Evolutionary conservation across 768 basidiomycete species (phyloP).

Genomic region (Royoungia palumana): DNA sequence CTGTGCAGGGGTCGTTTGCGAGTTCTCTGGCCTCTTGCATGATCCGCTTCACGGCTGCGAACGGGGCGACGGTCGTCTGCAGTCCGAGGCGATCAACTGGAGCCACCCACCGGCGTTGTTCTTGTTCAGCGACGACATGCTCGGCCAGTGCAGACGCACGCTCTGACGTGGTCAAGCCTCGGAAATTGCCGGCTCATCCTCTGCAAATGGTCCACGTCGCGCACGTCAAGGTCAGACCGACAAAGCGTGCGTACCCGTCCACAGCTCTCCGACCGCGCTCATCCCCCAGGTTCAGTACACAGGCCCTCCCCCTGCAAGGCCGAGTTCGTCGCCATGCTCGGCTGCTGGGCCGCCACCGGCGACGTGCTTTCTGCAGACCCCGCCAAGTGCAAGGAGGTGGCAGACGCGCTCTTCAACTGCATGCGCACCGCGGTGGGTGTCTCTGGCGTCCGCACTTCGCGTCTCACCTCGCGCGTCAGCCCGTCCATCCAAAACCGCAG

Average conservation of each 20-base stretch:
- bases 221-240: constrained; percentile 76
- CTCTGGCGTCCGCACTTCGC: not conserved
- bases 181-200: constrained; percentile 12
- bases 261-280: too few relatives aligned
- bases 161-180: constrained; percentile 13
- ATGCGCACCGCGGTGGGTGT: constrained; percentile 79
- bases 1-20: constrained; percentile 76
- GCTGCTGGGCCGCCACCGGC: constrained; percentile 77
- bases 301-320: constrained; percentile 24
- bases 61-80: not conserved
- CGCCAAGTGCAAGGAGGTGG: constrained; percentile 52
- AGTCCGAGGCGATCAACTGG: not conserved
- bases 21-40: constrained; percentile 95
- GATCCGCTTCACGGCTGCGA: constrained; percentile 87
- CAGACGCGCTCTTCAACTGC: constrained; percentile 67
- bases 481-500: constrained; percentile 61
- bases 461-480: constrained; percentile 39
- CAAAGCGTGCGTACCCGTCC: constrained; percentile 64
- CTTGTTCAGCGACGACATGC: constrained; percentile 64
- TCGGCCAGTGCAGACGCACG: too few relatives aligned
- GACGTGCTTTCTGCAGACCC: constrained; percentile 53
- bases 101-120: constrained; percentile 74
- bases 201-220: constrained; percentile 67
- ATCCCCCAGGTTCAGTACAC: constrained; percentile 8
- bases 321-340: constrained; percentile 75